Evolutionary conservation across 1,139 yeast genomes (phyloP), one percentile per base, ranked within the genome.

Genomic region (Pichia sorboxylosa): DNA sequence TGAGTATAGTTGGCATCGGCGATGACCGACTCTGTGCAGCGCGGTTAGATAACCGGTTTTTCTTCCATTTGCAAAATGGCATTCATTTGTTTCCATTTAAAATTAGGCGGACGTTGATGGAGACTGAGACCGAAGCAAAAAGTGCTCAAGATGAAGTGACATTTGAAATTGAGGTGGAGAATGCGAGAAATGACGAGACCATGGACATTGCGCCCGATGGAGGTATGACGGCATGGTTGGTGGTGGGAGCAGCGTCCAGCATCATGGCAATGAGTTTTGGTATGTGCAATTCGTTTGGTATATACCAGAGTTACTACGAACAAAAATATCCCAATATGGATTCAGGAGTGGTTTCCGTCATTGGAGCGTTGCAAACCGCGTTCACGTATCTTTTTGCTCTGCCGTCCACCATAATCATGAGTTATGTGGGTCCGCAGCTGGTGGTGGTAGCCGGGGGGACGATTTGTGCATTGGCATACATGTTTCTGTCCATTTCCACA

Each of bases 221-320:
- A n/a, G 40, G 40, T 4, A n/a, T 30, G 2, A 32, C 19, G 16
- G 40, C 38, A 8, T 35, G 34, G 34, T 7, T 30, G 20, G 36
- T 29, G 54, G 60, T 44, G 2, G 29, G 27, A 9, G 40, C 44
- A 2, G 43, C 44, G 4, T 28, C 44, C 7, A 30, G 32, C 4
- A 48, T 66, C 19, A 63, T 64, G 52, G 61, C 66, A 28, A 49
- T 61, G 36, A 63, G 72, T 0, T 69, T 70, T 64, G 77, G 76
- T 1, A 64, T 66, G 64, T 66, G 67, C 37, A 60, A 69, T 23
- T 69, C 73, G 4, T 69, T 59, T 51, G 73, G 73, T 17, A 58
- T 69, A n/a, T 70, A 65, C 41, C 66, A 69, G 38, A 57, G 69
- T 2, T 54, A 62, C 36, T 69, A 69, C 52, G 47, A 52, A 57